Evolutionary conservation across 371 early-diverging fungal genomes (phyloP), one percentile per base, ranked within the genome.

Genomic region (Parasitella parasitica): DNA sequence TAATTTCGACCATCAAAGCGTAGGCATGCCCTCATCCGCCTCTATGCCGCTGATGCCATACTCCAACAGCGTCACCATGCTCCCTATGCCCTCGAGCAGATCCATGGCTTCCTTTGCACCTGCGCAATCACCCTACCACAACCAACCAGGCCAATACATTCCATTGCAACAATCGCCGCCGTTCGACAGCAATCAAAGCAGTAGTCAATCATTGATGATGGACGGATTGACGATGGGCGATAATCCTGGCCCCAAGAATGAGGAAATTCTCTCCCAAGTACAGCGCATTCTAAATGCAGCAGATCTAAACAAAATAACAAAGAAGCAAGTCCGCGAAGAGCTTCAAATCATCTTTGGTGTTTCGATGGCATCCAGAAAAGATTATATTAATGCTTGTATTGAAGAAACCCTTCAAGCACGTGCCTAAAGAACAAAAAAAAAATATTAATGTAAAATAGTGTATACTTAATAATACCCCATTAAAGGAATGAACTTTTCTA

Each of bases 291-390:
- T 98, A 7, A 60, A 81, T 28, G 84, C 85, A 8, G 88, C 94
- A 16, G 89, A 94, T 72, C 73, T 94, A 34, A 91, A 89, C 77
- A 77, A 85, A 30, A 81, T 93, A 39, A 92, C 95, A 57, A 94
- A 94, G 84, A 93, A 93, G 68, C 91, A 90, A 66, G 81, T 80
- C 9, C 71, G 81, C 53, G 81, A 80, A 61, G 72, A 77, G 49
- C 67, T 80, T 24, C 74, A 75, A 38, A 35, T 46, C 2, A 58
- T 67, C 26, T 80, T 77, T 71, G 81, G 81, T 28, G 76, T 80
- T 13, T 62, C 77, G 15, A 80, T 80, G 81, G 61, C 68, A 4
- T 53, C 71, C 56, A 66, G 73, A 61, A 80, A 80, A 58, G 76
- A 93, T 92, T 69, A 72, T 34, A 80, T 80, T 54, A 80, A 80